Evolutionary conservation across 2,329 filamentous ascomycete genomes (phyloP), one percentile per base, ranked within the genome.

Genomic region (Penicillium expansum): DNA sequence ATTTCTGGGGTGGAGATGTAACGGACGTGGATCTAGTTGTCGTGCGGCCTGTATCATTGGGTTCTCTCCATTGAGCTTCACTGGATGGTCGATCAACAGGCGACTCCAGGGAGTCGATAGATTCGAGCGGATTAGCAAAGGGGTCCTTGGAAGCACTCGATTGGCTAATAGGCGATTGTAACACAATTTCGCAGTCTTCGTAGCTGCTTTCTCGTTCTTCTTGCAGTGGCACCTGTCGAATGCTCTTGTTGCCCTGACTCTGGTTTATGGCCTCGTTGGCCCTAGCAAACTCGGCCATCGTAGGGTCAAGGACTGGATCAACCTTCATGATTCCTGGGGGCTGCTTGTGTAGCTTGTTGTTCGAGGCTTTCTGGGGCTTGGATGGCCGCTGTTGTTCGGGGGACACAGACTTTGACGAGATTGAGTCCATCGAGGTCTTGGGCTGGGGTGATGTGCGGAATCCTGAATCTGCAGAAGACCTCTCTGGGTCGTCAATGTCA

Each of bases 341-440:
- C 54, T 83, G 82, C 72, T 92, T 92, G 67, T 91, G 88, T 51
- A 91, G 77, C 71, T 91, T 92, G 35, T 61, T 63, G 76, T 83
- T 85, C 4, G 83, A 74, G 54, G 83, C 80, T 58, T 85, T 80
- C 62, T 87, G 84, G 10, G 80, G 63, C 45, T 72, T 74, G 4
- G 66, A 48, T 22, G 67, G 56, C 51, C 69, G 71, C 30, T 50
- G 54, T 45, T 56, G 54, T 41, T 56, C 54, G 16, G 54, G 54
- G 9, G 54, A 56, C 48, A 56, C 3, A 18, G 67, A 62, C n/a
- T 77, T 75, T 20, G 74, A 73, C 7, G 69, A 71, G 20, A 76
- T 52, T 11, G 74, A 77, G 49, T 80, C 79, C 41, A 69, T 63
- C 5, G 77, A 79, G 24, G 75, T 73, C 65, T 80, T 80, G 4